Evolutionary conservation across 1,139 yeast species (phyloP), one percentile per base, ranked within the genome.

Genomic region (Zygoascus meyerae): DNA sequence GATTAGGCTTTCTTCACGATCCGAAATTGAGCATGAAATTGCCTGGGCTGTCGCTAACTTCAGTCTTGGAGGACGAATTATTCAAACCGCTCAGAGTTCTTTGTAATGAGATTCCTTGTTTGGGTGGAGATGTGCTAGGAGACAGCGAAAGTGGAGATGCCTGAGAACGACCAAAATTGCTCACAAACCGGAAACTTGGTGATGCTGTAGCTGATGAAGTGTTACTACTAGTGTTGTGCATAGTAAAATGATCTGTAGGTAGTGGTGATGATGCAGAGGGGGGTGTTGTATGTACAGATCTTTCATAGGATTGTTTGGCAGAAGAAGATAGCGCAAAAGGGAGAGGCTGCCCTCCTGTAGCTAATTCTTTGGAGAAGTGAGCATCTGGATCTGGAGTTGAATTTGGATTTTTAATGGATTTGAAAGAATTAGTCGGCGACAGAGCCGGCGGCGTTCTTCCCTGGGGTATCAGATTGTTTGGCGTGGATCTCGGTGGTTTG

Each of bases 11-110:
- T 21, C 26, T 32, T 29, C 26, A 43, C n/a, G 29, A 30, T 21
- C 44, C 44, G 21, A 44, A 44, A n/a, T 43, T 28, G 11, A 44
- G 47, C 37, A 44, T 41, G 21, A 44, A 44, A 5, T 37, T 30
- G 10, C 35, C 29, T 12, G 15, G 28, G 15, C 15, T 31, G 29
- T 35, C 38, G 4, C 9, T 15, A 30, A 26, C 7, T 29, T 40
- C 17, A 26, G 15, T 18, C 6, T 31, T 17, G 9, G 34, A 18
- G 5, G 7, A 21, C 7, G 26, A 21, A 21, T 21, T 21, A 21
- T 21, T 7, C 4, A 7, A 21, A 21, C 7, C 7, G 26, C 26
- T 21, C 26, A 21, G 7, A 21, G 26, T 7, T 7, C 6, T 5
- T 21, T 21, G 26, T 21, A 21, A 21, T 21, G 26, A 21, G 7